Base-by-base conservation (phyloP, 805 yeast genomes). In the Candida pseudoglaebosa region DNA sequence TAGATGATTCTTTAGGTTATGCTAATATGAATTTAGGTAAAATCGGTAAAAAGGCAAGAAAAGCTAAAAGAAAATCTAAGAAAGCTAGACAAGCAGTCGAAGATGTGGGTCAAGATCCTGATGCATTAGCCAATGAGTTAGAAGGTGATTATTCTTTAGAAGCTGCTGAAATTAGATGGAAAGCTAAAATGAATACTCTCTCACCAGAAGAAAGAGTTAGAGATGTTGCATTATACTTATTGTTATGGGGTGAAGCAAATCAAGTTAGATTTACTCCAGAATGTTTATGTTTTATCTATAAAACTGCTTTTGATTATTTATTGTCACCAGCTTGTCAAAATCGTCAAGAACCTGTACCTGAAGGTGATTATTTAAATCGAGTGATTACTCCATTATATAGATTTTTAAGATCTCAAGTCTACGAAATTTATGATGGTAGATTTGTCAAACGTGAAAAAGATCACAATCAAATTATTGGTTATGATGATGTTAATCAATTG, bases 401-500 rank as follows among this genome's bases (percentile, higher is more conserved):
- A 51, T 85, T 76, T 71, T 65, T 85, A 45, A 82, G 90, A 73
- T 70, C 84, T 42, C 91, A 85, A 63, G 90, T 84, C 40, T 85
- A 83, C 53, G 93, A 84, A 65, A 77, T 84, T 50, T 75, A 77
- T 46, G 88, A 84, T 51, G 93, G 93, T 43, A 80, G 88, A 65
- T 84, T 76, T 52, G 82, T 84, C 44, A 84, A 84, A 63, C 82
- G 95, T 69, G 93, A 85, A 70, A 80, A 70, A 58, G 95, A 85
- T 61, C 95, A 85, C 65, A 82, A 82, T 67, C 70, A 79, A 48
- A 70, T 85, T 47, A 76, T 85, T 54, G 95, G 99, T 64, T 93
- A 93, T 64, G 99, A 93, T 71, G 99, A 93, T 73, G 95, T 93
- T 44, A 93, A 93, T 67, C 99, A 93, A 74, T 76, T 93, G 53